Conservation (phyloP, 129 eudicot species). For the Flaveria bidentis region DNA sequence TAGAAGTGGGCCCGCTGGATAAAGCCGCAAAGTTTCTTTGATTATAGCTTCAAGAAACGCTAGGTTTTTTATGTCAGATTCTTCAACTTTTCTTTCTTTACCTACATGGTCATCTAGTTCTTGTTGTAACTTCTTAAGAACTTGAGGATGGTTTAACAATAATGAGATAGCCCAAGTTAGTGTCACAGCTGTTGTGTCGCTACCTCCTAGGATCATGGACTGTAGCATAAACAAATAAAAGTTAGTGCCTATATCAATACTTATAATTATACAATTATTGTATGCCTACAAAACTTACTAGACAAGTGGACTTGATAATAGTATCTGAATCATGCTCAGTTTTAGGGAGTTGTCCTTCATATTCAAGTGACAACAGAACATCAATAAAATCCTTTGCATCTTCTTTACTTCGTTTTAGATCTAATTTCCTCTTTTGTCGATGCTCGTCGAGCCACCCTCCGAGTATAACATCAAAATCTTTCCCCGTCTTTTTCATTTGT, state of each 20-base stretch:
- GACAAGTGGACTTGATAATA: conserved; percentile 33
- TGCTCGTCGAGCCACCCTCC: conserved; percentile 41
- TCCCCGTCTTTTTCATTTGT: conserved; percentile 29
- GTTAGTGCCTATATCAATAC: not conserved
- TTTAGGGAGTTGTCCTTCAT: not conserved
- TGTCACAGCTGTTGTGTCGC: conserved; percentile 27
- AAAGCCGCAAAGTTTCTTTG: conserved; percentile 39
- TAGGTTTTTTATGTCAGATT: conserved; percentile 33
- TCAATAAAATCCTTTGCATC: conserved; percentile 34
- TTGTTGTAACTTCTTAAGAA: conserved; percentile 19
- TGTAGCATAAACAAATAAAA: not conserved
- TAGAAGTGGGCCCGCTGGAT: conserved; percentile 30
- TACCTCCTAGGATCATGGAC: conserved; percentile 28
- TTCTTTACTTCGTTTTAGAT: not conserved
- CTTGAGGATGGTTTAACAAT: conserved; percentile 30
- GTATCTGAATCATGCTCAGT: conserved; percentile 27
- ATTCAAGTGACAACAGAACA: conserved; percentile 23
- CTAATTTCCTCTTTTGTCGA: conserved; percentile 3
- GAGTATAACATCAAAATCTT: conserved; percentile 27
- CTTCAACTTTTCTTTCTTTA: conserved; percentile 37
- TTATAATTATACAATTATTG: too few species aligned
- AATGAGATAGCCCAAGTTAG: conserved; percentile 41
- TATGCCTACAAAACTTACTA: conserved; percentile 18
- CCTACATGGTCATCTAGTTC: conserved; percentile 37
- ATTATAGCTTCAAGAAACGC: conserved; percentile 34